phyloP scores from a whole-genome alignment of 1,139 yeast species.

The Taphrina deformans region DNA sequence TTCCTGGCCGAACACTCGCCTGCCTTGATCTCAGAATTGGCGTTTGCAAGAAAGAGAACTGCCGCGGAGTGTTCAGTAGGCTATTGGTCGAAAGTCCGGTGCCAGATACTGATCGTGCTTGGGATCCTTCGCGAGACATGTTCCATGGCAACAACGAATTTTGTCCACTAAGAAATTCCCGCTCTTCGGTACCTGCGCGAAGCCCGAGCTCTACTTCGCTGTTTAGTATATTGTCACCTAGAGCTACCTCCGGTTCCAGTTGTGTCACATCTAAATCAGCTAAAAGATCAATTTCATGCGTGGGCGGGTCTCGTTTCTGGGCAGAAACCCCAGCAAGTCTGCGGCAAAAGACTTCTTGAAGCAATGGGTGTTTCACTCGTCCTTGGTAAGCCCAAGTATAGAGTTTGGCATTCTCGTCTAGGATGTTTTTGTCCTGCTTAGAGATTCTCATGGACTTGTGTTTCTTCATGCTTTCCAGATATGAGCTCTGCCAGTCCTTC shows the following conservation, averaged over 20 bases:
- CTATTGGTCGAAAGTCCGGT: neutral
- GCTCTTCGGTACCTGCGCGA: constrained; percentile 11
- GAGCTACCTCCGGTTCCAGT: neutral
- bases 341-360: neutral
- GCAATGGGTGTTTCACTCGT: neutral
- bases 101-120: neutral
- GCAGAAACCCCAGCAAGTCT: neutral
- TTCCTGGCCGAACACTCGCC: constrained; percentile 7
- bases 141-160: constrained; percentile 24
- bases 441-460: neutral
- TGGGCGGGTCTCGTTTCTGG: neutral
- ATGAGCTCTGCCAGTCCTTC: neutral
- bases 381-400: neutral
- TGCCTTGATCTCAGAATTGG: neutral
- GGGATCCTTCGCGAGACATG: constrained; percentile 17
- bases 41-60: constrained; percentile 17
- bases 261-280: neutral
- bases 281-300: neutral
- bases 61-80: constrained; percentile 11
- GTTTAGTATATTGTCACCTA: neutral
- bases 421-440: neutral
- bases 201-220: constrained; percentile 23
- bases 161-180: neutral
- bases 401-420: neutral
- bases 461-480: constrained; percentile 2